phyloP scores from a whole-genome alignment of 169 alveolate genomes.

The Theileria sp. region DNA sequence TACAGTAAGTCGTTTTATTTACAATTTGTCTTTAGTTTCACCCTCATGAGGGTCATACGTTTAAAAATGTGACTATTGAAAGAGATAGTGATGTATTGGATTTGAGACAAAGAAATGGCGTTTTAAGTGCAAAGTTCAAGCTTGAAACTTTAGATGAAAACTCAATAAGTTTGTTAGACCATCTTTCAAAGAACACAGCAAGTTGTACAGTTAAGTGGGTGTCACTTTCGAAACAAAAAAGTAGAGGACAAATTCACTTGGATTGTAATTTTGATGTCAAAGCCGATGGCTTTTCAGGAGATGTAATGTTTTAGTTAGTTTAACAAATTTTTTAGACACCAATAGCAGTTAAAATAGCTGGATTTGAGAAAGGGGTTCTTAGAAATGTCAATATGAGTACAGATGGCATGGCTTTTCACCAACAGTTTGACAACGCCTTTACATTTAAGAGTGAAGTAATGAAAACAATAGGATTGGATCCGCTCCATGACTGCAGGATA shows the following conservation, averaged over 20 bases:
- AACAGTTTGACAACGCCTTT: constrained; percentile 31
- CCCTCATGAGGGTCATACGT: constrained; percentile 32
- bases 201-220: constrained; percentile 61
- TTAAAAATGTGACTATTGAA: constrained; percentile 42
- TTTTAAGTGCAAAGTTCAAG: constrained; percentile 41
- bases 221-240: constrained; percentile 29
- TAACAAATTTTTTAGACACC: constrained; percentile 33
- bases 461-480: constrained; percentile 55
- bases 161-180: constrained; percentile 33
- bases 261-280: constrained; percentile 32
- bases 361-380: constrained; percentile 11
- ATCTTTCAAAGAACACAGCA: constrained; percentile 33
- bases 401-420: constrained; percentile 51
- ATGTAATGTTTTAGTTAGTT: neutral
- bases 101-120: constrained; percentile 44
- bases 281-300: constrained; percentile 20
- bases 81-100: constrained; percentile 43
- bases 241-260: constrained; percentile 36
- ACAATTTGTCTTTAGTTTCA: constrained; percentile 32
- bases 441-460: constrained; percentile 33
- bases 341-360: constrained; percentile 34
- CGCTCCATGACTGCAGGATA: constrained; percentile 37
- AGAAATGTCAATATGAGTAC: constrained; percentile 44
- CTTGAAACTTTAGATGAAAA: constrained; percentile 26
- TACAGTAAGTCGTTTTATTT: neutral